Evolutionary conservation across 768 basidiomycete species (phyloP), one percentile per base, ranked within the genome.

Genomic region (Auriscalpium orientale): DNA sequence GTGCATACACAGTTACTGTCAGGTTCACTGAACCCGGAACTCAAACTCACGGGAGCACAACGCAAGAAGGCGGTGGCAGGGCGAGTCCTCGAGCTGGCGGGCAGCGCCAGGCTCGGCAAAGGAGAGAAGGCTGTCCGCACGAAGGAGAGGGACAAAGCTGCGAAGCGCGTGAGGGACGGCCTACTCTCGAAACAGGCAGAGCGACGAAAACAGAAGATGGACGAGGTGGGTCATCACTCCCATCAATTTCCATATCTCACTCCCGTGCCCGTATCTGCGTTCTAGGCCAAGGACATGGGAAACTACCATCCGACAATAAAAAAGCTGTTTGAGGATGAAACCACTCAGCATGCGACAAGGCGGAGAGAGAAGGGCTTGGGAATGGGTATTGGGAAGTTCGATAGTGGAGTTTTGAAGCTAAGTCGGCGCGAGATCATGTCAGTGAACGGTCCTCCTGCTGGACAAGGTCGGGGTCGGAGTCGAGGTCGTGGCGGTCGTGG

Each of bases 221-320:
- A 88, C 65, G 86, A 91, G 82, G 91, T 90, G 45, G 45, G 67
- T 35, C 50, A 21, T 18, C n/a, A 56, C n/a, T 53, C 35, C 55
- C 37, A 20, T 7, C 40, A 1, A 43, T 4, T 33, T 43, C 18
- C 5, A 16, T 53, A 44, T 49, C 2, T 59, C 54, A 34, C 18
- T 44, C 59, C 13, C 21, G 33, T 4, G 8, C 59, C 13, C 21
- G 33, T 4, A 7, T 48, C 46, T 40, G 33, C 62, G 7, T 28
- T 28, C 28, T 28, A 93, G 91, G 89, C 89, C 6, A 93, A 91
- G 70, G 79, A 87, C 59, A 59, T 89, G 58, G 91, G 91, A 16
- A 92, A 91, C 67, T 93, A 91, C 66, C 89, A 93, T 62, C 89
- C 87, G 40, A 74, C 77, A 4, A 71, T 92, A 54, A 93, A 91